Percentiles rank a stretch among this genome's conserved stretches.
These are phyloP conservation scores for Phaeosphaeriaceae sp. DNA, from an alignment of 2,329 filamentous ascomycete genomes.

Conservation along the genomic window DNA sequence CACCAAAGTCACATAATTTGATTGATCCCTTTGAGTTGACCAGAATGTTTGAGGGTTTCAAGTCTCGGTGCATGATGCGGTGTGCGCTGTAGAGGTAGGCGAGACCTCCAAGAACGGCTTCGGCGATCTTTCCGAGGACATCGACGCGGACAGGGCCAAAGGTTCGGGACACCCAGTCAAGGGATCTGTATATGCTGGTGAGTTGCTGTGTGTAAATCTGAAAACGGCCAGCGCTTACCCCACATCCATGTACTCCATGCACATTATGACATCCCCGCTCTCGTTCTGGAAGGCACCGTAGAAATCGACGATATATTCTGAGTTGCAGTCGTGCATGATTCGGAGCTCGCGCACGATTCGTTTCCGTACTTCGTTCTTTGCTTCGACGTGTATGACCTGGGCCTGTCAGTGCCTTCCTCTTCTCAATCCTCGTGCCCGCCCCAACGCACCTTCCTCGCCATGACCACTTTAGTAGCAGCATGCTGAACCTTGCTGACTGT, in stretches of 20 bases:
- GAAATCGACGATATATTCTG: constrained; percentile 95
- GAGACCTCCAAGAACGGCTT: constrained; percentile 90
- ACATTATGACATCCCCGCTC: constrained; percentile 97
- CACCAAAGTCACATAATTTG: constrained; percentile 98
- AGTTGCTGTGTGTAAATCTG: constrained; percentile 14
- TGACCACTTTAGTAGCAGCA: constrained; percentile 90
- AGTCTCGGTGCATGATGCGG: constrained; percentile 98
- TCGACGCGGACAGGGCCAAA: constrained; percentile 96
- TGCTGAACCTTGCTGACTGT: constrained; percentile 99
- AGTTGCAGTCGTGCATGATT: constrained; percentile 98
- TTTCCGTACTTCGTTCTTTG: constrained; percentile 95
- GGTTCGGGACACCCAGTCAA: constrained; percentile 91
- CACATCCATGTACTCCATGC: constrained; percentile 99
- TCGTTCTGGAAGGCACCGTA: constrained; percentile 97
- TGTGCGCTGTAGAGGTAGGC: constrained; percentile 95
- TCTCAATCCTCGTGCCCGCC: not conserved
- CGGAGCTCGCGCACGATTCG: constrained; percentile 96
- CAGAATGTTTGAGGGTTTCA: constrained; percentile 97
- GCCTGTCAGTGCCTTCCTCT: constrained; percentile 17
- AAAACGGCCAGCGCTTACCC: constrained; percentile 70
- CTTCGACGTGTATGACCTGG: constrained; percentile 96
- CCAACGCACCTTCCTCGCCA: constrained; percentile 88
- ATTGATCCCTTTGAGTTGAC: constrained; percentile 94
- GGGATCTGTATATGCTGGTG: constrained; percentile 66
- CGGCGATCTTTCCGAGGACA: constrained; percentile 95